Conservation (phyloP, 1,284 basidiomycete species). For the Tilletiaria anomala region DNA sequence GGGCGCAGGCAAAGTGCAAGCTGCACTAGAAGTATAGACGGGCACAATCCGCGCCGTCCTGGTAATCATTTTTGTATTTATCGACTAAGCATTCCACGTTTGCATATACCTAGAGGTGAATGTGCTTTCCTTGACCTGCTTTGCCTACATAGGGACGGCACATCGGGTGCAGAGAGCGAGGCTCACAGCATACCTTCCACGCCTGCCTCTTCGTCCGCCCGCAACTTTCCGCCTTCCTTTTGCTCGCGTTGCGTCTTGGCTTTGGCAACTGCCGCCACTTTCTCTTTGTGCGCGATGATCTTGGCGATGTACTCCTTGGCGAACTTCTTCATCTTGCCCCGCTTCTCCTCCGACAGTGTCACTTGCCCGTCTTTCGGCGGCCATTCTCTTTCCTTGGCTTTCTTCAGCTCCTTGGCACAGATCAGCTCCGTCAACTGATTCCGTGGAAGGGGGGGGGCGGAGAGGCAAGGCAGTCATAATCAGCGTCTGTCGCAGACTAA, state of each 20-base stretch:
- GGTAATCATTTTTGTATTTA: no score
- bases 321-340: constrained; percentile 79
- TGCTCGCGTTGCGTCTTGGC: no score
- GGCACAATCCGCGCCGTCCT: no score
- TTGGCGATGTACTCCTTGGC: constrained; percentile 57
- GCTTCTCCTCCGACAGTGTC: constrained; percentile 65
- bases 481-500: constrained; percentile 1
- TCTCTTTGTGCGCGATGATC: constrained; percentile 12
- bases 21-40: no score
- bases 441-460: neutral
- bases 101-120: no score
- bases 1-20: constrained; percentile 41
- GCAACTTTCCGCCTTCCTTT: no score
- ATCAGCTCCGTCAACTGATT: constrained; percentile 61
- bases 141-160: no score
- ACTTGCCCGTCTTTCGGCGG: constrained; percentile 8
- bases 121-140: no score
- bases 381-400: constrained; percentile 29
- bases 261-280: neutral
- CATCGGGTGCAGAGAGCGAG: no score
- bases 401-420: constrained; percentile 80
- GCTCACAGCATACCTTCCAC: no score
- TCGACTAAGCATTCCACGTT: no score
- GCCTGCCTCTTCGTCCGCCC: no score
- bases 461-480: neutral